phyloP scores from a whole-genome alignment of 257 asterid genomes.

The Marsdenia floribunda region DNA sequence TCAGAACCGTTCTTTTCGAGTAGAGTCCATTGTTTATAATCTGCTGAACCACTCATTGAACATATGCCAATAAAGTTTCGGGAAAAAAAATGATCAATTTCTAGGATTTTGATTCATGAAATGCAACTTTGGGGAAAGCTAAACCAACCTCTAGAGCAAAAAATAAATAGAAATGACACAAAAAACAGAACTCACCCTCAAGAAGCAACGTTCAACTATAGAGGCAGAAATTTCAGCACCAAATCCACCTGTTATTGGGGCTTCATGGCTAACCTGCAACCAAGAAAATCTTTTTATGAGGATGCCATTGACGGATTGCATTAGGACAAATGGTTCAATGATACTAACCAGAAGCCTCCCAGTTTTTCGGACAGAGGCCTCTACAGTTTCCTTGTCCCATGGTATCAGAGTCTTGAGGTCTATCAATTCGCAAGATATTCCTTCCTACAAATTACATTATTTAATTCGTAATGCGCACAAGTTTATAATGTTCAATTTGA shows the following conservation, averaged over 20 bases:
- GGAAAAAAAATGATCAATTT: background rate
- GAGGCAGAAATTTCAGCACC: conserved; percentile 98
- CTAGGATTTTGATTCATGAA: background rate
- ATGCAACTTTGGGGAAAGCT: background rate
- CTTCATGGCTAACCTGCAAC: conserved; percentile 87
- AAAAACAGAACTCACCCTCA: conserved; percentile 45
- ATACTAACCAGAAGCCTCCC: conserved; percentile 84
- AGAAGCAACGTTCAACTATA: conserved; percentile 88
- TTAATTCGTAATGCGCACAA: background rate
- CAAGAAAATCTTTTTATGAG: background rate
- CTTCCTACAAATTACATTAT: conserved; percentile 52
- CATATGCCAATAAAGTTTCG: background rate
- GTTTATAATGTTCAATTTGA: background rate
- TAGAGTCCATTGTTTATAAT: background rate
- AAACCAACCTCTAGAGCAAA: background rate
- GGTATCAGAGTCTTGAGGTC: conserved; percentile 91
- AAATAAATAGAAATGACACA: background rate
- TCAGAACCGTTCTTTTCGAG: background rate
- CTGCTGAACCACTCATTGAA: background rate
- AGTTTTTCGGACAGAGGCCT: conserved; percentile 89
- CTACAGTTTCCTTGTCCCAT: conserved; percentile 97
- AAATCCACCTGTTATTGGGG: conserved; percentile 95
- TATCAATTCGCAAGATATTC: conserved; percentile 93
- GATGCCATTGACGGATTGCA: background rate
- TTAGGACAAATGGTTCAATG: background rate